Evolutionary conservation across 75 land plant species (phyloP), one percentile per base, ranked within the genome.

Genomic region (Selaginella moellendorffii): DNA sequence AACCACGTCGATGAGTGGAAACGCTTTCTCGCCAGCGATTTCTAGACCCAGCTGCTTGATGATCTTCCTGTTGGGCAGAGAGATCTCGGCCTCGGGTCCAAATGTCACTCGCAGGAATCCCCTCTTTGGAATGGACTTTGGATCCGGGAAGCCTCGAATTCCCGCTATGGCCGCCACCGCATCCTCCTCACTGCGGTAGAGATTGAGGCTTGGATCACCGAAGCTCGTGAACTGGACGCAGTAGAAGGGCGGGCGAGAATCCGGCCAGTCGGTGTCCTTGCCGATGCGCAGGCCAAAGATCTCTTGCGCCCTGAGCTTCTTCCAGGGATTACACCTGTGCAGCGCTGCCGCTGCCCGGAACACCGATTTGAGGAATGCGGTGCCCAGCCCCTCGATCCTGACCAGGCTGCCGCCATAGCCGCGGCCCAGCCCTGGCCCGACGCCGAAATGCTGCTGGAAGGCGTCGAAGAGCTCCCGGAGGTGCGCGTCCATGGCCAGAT

Each of bases 401-500:
- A 31, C 22, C 18, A 63, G 27, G 1, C 22, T 20, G 2, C 29
- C 28, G 31, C 82, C 77, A 54, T 75, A 62, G 1, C 73, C 73
- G 2, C 65, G 24, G 60, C 84, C 84, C 1, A 77, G 75, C 19
- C 80, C 83, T 26, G 85, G 82, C 24, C 72, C 42, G 1, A 64
- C 14, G 1, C 87, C 84, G 64, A 84, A 84, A 25, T 84, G 87
- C 69, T 84, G 79, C 29, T 84, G 81, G 65, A 78, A 79, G 52
- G 69, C 61, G 23, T 66, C 77, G 67, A 84, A 81, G 26, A 84
- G 70, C 63, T 69, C 83, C 61, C 69, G 75, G 66, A 84, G 65
- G 65, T 84, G 87, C 53, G 58, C 67, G 56, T 84, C 87, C 87
- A 84, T 84, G n/a, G n/a, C n/a, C n/a, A n/a, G n/a, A n/a, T n/a